Percentiles rank a stretch among this genome's conserved stretches.
phyloP scores from a whole-genome alignment of 306 rosid genomes.

The Carpinus viminea region DNA sequence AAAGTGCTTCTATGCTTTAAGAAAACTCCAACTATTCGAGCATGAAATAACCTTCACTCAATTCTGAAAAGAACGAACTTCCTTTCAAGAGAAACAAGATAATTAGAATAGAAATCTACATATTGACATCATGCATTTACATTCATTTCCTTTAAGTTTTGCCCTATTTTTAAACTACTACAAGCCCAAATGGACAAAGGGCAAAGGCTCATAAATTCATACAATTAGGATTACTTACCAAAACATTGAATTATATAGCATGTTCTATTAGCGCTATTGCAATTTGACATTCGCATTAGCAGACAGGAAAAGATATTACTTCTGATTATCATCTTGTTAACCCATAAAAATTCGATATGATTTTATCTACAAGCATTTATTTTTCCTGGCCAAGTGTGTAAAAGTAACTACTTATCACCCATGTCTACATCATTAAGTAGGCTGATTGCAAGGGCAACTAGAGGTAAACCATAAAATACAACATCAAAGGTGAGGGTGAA shows the following conservation, averaged over 20 bases:
- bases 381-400: too few species aligned
- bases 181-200: not conserved
- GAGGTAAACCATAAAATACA: too few species aligned
- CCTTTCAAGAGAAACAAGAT: not conserved
- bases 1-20: not conserved
- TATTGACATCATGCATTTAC: not conserved
- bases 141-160: not conserved
- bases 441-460: too few species aligned
- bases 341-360: too few species aligned
- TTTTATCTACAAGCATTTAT: not conserved
- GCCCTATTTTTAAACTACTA: not conserved
- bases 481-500: too few species aligned
- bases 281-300: too few species aligned
- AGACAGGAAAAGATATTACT: not conserved
- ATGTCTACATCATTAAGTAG: too few species aligned
- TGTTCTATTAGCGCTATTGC: not conserved
- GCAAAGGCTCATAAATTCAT: not conserved
- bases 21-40: not conserved
- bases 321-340: too few species aligned
- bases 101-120: not conserved
- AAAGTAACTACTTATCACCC: too few species aligned
- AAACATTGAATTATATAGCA: not conserved
- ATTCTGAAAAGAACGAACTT: not conserved
- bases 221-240: not conserved
- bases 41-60: not conserved